Evolutionary conservation across 108 stramenopile genomes (phyloP), one percentile per base, ranked within the genome.

Genomic region (Pseudonitzschia multiseries): DNA sequence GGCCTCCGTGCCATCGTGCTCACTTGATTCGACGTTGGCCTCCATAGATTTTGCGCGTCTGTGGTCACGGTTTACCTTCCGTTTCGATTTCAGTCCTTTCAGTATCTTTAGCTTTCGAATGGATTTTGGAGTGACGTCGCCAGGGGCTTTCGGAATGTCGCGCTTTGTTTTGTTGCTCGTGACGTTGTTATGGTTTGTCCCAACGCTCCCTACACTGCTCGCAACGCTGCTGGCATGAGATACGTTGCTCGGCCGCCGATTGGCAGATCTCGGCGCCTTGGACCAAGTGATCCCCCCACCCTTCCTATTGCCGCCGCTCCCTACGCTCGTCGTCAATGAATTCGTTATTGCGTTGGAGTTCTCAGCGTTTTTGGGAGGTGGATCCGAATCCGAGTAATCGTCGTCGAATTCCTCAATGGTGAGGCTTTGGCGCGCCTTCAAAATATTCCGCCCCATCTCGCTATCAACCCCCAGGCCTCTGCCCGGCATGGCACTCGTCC

Each of bases 401-500:
- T 59, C 57, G 9, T 59, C 57, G 9, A 59, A n/a, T 28, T 59
- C 57, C 26, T 59, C 29, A 9, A 59, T 59, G 57, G 57, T n/a
- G 10, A 59, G 48, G 28, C 28, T 48, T 12, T 44, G n/a, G 24
- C 46, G 68, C 20, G 26, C 68, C 43, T 68, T 66, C 20, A 14
- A 18, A 10, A 48, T 48, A 14, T 48, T 48, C 18, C 18, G 14
- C 1, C 46, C 46, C 46, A 48, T 48, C 18, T 14, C 46, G 46
- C 13, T 5, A 18, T 48, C 46, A 2, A 48, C 2, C 1, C 12
- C 13, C 13, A 48, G 14, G 13, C 46, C 46, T 48, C 46, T 14
- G 4, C 46, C 46, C 13, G 77, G 64, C 46, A 78, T 46, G 2
- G 63, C 50, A 46, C 65, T 54, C 42, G 70, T 77, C 0, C 77